These are phyloP conservation scores for Paraglomus brasilianum DNA, from an alignment of 192 early-diverging fungal genomes.

Conservation along the genomic window DNA sequence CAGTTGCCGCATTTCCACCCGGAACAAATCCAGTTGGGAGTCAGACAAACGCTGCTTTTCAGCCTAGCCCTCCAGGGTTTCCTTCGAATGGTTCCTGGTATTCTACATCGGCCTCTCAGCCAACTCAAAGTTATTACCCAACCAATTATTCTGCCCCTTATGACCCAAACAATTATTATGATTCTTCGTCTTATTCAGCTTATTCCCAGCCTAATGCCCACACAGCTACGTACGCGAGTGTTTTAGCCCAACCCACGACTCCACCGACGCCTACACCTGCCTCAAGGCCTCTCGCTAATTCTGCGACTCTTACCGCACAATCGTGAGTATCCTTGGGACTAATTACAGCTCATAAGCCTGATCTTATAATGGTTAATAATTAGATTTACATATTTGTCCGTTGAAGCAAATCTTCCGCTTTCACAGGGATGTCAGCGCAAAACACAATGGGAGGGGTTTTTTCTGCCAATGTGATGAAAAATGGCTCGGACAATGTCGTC, in stretches of 20 bases:
- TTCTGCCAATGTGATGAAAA: slow-evolving; percentile 1
- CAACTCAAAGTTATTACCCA: slow-evolving; percentile 17
- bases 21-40: slow-evolving; percentile 23
- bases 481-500: neutral
- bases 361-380: neutral
- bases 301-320: slow-evolving; percentile 28
- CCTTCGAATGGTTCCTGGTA: slow-evolving; percentile 28
- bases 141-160: slow-evolving; percentile 20
- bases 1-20: slow-evolving; percentile 20
- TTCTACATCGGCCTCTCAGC: slow-evolving; percentile 23
- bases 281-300: slow-evolving; percentile 27
- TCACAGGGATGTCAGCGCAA: neutral
- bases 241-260: slow-evolving; percentile 11
- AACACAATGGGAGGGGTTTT: neutral
- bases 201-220: slow-evolving; percentile 13
- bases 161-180: slow-evolving; percentile 26
- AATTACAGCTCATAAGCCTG: slow-evolving; percentile 14
- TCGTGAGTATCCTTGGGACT: slow-evolving; percentile 30
- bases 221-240: slow-evolving; percentile 19
- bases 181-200: slow-evolving; percentile 11
- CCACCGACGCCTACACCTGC: slow-evolving; percentile 30
- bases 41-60: slow-evolving; percentile 29
- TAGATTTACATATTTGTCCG: neutral
- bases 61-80: slow-evolving; percentile 31
- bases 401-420: neutral